Percentiles rank a stretch among this genome's conserved stretches.
Conservation (phyloP, 129 eudicot species). For the Tagetes erecta region DNA sequence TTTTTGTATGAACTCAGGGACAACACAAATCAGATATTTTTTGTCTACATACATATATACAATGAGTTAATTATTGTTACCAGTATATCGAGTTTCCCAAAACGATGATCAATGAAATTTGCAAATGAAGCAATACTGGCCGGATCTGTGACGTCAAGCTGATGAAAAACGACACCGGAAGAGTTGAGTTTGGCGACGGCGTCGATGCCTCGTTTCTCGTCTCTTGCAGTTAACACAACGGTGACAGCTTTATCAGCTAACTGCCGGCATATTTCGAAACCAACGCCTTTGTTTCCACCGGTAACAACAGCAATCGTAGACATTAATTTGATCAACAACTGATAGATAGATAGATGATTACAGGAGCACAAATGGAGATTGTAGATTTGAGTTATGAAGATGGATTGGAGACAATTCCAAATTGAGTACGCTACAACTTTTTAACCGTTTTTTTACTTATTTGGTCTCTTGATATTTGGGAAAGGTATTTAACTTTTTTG, state of each 20-base stretch:
- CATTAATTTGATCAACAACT: not conserved
- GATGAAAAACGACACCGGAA: constrained; percentile 44
- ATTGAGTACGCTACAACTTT: not conserved
- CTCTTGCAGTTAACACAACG: constrained; percentile 45
- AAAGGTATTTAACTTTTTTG: too few species aligned
- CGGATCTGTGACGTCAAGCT: constrained; percentile 44
- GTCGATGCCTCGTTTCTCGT: constrained; percentile 33
- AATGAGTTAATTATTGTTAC: constrained; percentile 3
- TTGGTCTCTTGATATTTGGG: too few species aligned
- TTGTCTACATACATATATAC: too few species aligned
- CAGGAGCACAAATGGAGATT: not conserved
- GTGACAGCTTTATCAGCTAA: constrained; percentile 28
- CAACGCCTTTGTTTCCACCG: constrained; percentile 54
- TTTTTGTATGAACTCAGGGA: too few species aligned
- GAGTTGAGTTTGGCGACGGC: constrained; percentile 31
- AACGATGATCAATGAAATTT: constrained; percentile 23
- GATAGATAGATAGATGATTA: not conserved
- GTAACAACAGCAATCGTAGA: constrained; percentile 43
- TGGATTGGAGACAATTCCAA: constrained; percentile 14
- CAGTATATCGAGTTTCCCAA: constrained; percentile 42
- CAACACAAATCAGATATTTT: too few species aligned
- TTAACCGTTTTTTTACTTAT: not conserved
- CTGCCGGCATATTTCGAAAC: constrained; percentile 44
- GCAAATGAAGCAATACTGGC: constrained; percentile 34
- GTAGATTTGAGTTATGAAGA: not conserved